These are phyloP conservation scores for Rhododendron williamsianum DNA, from an alignment of 148 eudicot genomes.

Conservation along the genomic window DNA sequence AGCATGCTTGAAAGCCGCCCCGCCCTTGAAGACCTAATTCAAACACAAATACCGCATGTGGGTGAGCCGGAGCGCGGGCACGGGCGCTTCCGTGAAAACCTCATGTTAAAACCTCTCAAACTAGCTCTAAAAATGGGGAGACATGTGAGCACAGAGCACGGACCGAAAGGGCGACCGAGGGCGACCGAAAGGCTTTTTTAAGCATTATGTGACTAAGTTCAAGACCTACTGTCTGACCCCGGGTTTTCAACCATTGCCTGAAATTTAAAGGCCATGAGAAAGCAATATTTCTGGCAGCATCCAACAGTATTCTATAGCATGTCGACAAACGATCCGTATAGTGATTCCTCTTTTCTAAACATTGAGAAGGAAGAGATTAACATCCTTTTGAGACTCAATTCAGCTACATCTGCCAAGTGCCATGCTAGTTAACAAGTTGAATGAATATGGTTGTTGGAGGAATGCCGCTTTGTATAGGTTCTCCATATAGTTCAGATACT, in stretches of 20 bases:
- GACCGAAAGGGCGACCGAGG: too few species aligned
- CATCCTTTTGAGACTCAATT: constrained; percentile 12
- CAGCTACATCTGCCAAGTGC: constrained; percentile 1
- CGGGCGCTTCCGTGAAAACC: too few species aligned
- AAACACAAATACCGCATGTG: too few species aligned
- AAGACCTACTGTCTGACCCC: constrained; percentile 44
- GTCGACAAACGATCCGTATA: constrained; percentile 19
- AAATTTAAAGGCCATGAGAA: constrained; percentile 36
- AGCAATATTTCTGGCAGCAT: constrained; percentile 48
- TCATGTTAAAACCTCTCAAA: too few species aligned
- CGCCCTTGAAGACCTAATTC: too few species aligned
- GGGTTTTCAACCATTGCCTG: constrained; percentile 29
- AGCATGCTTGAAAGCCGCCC: constrained; percentile 62
- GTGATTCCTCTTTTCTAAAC: constrained; percentile 26
- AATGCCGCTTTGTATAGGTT: not conserved
- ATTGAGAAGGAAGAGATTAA: constrained; percentile 16
- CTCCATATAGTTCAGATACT: not conserved
- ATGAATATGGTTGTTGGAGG: not conserved
- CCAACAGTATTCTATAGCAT: constrained; percentile 28
- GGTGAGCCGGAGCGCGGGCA: too few species aligned
- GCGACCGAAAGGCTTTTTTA: too few species aligned
- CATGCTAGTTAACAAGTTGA: not conserved
- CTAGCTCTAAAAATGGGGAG: too few species aligned
- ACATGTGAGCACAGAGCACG: too few species aligned
- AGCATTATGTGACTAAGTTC: too few species aligned